Base-by-base conservation (phyloP, 1,284 basidiomycete species). In the Puccinia triticina region DNA sequence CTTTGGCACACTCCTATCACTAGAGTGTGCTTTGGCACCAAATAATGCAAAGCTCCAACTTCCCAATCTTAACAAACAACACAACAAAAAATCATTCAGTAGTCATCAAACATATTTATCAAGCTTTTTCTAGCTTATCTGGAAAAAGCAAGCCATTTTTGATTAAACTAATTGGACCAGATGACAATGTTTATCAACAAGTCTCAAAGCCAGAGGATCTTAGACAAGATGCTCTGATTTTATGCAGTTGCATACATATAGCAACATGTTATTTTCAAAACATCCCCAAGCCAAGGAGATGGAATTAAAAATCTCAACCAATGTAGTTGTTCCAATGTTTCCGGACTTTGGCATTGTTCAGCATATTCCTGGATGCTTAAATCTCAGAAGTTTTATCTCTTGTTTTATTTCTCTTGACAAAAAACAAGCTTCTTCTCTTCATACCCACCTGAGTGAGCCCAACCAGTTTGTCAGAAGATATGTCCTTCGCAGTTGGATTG, bases 171-270 rank as follows among this genome's bases (percentile, higher is more conserved):
- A 21, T n/a, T n/a, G 55, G 55, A 59, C 5, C 55, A 8, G 55
- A 59, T 21, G 21, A 29, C 55, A 59, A 21, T 7, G 5, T 5
- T 29, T 59, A 59, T 21, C 8, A 59, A 29, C 55, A 59, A 59
- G 23, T 59, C 29, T 29, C 29, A 21, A 59, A 59, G 55, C 21
- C 23, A 5, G 55, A 59, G 23, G 55, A 59, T 29, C 55, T 59
- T 59, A 10, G 55, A 21, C 55, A 59, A 59, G 55, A 59, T 59
- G 55, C 55, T n/a, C 55, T 59, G 55, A 59, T n/a, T n/a, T 59
- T 8, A 59, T 59, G 55, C 55, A 59, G 29, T 21, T 59, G 8
- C 55, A 59, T 59, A 7, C 8, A 7, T 59, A n/a, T 29, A 59
- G 55, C 8, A 59, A 59, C 55, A n/a, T 59, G 23, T 8, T 29